A percentile compares a stretch with the other conserved stretches of the same genome.
Conservation (phyloP, 305 asterid genomes). For the Rubia occidens region DNA sequence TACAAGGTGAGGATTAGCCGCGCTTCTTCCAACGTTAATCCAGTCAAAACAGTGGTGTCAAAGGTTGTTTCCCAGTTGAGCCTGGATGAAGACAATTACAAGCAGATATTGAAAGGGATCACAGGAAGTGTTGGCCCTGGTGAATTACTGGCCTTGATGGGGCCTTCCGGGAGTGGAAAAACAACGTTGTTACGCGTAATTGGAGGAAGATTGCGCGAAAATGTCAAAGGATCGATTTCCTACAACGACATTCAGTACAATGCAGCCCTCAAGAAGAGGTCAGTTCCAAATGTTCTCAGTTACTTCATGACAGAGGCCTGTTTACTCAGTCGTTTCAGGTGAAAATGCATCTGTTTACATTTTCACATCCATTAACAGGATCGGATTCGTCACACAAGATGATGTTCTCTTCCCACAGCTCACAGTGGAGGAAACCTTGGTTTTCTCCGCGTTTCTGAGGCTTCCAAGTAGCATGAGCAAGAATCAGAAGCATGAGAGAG, state of each 20-base stretch:
- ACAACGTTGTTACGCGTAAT: slow-evolving; percentile 65
- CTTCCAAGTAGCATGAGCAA: slow-evolving; percentile 64
- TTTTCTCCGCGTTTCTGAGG: slow-evolving; percentile 67
- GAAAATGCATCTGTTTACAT: background rate
- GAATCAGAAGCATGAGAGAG: slow-evolving; percentile 56
- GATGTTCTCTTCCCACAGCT: slow-evolving; percentile 80
- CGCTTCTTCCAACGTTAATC: slow-evolving; percentile 34
- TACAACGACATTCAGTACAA: slow-evolving; percentile 61
- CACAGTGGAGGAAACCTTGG: slow-evolving; percentile 79
- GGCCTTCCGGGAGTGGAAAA: slow-evolving; percentile 96
- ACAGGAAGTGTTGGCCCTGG: slow-evolving; percentile 81
- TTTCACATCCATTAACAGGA: slow-evolving; percentile 32
- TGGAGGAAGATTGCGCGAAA: slow-evolving; percentile 64
- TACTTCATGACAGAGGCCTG: too few species aligned
- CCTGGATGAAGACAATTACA: slow-evolving; percentile 43
- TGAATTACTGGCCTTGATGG: slow-evolving; percentile 81
- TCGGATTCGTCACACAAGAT: slow-evolving; percentile 84
- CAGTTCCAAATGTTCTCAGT: background rate
- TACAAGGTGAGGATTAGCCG: slow-evolving; percentile 50
- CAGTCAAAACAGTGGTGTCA: slow-evolving; percentile 47
- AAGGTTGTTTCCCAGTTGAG: slow-evolving; percentile 46
- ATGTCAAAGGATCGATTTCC: slow-evolving; percentile 64
- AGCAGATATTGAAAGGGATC: slow-evolving; percentile 71
- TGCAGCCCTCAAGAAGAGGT: slow-evolving; percentile 79
- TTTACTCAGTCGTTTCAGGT: too few species aligned